These are phyloP conservation scores for Entomortierella beljakovae DNA, from an alignment of 192 early-diverging fungal species.

Conservation along the genomic window DNA sequence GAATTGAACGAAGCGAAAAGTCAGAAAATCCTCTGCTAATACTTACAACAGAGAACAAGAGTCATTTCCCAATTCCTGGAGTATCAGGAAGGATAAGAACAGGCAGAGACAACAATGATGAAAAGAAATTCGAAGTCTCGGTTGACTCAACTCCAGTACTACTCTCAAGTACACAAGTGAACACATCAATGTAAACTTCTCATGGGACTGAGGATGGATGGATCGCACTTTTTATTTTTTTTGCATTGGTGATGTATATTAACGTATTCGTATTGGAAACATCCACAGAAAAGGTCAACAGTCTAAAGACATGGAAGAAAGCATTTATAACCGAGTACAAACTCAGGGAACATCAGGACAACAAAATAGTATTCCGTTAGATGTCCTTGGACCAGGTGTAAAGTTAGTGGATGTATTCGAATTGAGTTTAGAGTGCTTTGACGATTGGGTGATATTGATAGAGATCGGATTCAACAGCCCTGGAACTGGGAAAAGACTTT, in stretches of 20 bases:
- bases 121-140: conserved; percentile 4
- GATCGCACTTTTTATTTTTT: neutral
- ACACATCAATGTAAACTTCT: conserved; percentile 2
- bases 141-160: neutral
- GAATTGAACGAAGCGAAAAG: conserved; percentile 15
- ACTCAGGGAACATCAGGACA: neutral
- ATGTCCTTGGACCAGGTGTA: conserved; percentile 25
- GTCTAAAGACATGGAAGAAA: neutral
- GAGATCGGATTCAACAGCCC: conserved; percentile 48
- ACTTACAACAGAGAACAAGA: conserved; percentile 32
- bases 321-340: conserved; percentile 5
- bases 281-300: conserved; percentile 2
- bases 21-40: conserved; percentile 26
- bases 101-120: conserved; percentile 15
- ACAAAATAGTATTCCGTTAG: neutral
- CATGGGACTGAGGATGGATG: neutral
- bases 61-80: conserved; percentile 31
- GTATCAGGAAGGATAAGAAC: conserved; percentile 25
- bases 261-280: neutral
- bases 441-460: conserved; percentile 25
- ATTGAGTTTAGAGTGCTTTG: conserved; percentile 29
- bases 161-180: conserved; percentile 1
- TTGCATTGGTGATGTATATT: too few species aligned
- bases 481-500: conserved; percentile 48
- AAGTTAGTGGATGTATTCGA: conserved; percentile 22